Base-by-base conservation (phyloP, 2,329 filamentous ascomycete species). In the Botrytis medusae region DNA sequence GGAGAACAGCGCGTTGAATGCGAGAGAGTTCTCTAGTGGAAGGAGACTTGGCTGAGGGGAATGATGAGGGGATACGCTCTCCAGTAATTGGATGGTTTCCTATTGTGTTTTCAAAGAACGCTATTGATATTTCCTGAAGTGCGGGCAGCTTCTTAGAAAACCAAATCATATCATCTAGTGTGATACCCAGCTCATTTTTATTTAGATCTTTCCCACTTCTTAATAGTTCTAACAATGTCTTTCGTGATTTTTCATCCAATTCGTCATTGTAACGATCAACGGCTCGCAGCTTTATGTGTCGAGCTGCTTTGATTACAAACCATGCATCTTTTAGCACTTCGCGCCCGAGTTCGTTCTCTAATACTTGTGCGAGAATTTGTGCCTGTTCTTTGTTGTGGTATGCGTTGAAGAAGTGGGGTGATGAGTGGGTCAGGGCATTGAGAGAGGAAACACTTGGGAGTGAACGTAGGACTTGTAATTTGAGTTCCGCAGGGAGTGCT, bases 251-350 rank as follows among this genome's bases (percentile, higher is more conserved):
- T 5, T n/a, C 12, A 7, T 54, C 48, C 48, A 54, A 25, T 25
- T 48, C 5, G 12, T 54, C 12, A n/a, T 1, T 10, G 0, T 2
- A 14, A 6, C 0, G 0, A n/a, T n/a, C n/a, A 16, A 25, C 1
- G 12, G 10, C 12, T 16, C 48, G 48, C 48, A n/a, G 48, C 2
- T 54, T 25, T 54, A 54, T 1, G 48, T 54, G 48, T 6, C 48
- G 48, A 0, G 48, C 48, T 6, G 48, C 48, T 54, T 25, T n/a
- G 16, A 54, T 54, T 6, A 54, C 25, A 2, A n/a, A 54, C 25
- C 48, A 54, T 5, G 25, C 48, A 7, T 54, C 48, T n/a, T 54
- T 3, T 16, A 54, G 12, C 16, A 16, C 25, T n/a, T 54, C 25
- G 25, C 48, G 6, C 7, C 48, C 48, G 12, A 54, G 25, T n/a